Evolutionary conservation across 148 eudicot genomes (phyloP).

Genomic region (Camellia japonica): DNA sequence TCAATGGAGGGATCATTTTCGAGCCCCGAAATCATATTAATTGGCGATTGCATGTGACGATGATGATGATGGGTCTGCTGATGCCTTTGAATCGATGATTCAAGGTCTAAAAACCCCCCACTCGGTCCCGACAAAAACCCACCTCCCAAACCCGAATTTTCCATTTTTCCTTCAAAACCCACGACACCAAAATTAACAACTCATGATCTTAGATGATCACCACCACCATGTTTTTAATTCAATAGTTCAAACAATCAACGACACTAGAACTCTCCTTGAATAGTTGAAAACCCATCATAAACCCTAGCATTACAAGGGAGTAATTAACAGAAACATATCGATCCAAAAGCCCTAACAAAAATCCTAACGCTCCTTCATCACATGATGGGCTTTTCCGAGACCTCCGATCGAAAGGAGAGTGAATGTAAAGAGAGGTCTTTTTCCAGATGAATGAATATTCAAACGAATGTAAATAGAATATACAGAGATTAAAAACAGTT

Average conservation of each 20-base stretch:
- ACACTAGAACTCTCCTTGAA: too few relatives aligned
- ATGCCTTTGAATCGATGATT: constrained; percentile 22
- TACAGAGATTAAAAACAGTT: neutral
- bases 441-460: neutral
- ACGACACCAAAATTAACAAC: constrained; percentile 1
- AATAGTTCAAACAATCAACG: neutral
- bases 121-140: constrained; percentile 42
- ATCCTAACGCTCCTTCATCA: neutral
- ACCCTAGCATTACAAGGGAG: neutral
- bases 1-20: constrained; percentile 39
- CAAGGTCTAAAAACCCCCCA: constrained; percentile 39
- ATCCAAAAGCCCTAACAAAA: neutral
- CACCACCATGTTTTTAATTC: neutral
- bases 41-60: constrained; percentile 23
- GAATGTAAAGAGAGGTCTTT: neutral
- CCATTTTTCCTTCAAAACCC: constrained; percentile 16
- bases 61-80: constrained; percentile 29
- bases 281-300: neutral
- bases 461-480: neutral
- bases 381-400: neutral
- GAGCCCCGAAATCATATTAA: constrained; percentile 29
- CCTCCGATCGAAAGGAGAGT: neutral
- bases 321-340: neutral
- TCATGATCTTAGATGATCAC: neutral
- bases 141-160: constrained; percentile 26